phyloP scores from a whole-genome alignment of 1,284 basidiomycete species.

The Rhodotorula sp. region DNA sequence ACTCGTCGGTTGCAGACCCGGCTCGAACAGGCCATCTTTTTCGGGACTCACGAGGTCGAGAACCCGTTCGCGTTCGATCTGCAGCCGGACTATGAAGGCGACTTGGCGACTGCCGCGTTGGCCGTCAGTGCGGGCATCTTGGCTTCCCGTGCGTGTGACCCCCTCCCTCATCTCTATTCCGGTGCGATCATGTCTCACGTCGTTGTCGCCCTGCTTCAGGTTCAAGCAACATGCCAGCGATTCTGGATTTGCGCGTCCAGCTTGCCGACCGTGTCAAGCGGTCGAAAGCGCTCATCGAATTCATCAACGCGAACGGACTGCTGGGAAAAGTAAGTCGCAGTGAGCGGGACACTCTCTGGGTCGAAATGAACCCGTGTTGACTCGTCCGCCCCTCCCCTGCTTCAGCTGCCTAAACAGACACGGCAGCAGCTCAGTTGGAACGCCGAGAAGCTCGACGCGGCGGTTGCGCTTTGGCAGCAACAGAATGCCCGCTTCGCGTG shows the following conservation, averaged over 20 bases:
- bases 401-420: conserved; percentile 72
- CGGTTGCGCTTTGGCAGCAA: conserved; percentile 76
- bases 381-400: not conserved
- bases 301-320: conserved; percentile 80
- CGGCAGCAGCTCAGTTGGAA: conserved; percentile 76
- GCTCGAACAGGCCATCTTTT: conserved; percentile 83
- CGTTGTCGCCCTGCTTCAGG: conserved; percentile 54
- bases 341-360: not conserved
- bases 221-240: conserved; percentile 66
- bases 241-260: conserved; percentile 77
- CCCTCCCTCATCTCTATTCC: conserved; percentile 2
- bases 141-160: conserved; percentile 57
- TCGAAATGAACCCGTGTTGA: not conserved
- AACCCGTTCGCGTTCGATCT: conserved; percentile 83
- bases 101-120: conserved; percentile 74
- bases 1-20: conserved; percentile 67
- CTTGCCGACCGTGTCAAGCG: conserved; percentile 71
- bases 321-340: conserved; percentile 61
- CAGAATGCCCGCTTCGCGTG: conserved; percentile 63
- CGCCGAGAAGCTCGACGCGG: conserved; percentile 82
- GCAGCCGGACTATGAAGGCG: conserved; percentile 71
- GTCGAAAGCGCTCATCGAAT: conserved; percentile 75
- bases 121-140: conserved; percentile 72
- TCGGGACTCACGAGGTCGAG: conserved; percentile 66
- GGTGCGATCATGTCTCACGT: not conserved